Evolutionary conservation across 148 eudicot species (phyloP).

Genomic region (Heliosperma pusillum): DNA sequence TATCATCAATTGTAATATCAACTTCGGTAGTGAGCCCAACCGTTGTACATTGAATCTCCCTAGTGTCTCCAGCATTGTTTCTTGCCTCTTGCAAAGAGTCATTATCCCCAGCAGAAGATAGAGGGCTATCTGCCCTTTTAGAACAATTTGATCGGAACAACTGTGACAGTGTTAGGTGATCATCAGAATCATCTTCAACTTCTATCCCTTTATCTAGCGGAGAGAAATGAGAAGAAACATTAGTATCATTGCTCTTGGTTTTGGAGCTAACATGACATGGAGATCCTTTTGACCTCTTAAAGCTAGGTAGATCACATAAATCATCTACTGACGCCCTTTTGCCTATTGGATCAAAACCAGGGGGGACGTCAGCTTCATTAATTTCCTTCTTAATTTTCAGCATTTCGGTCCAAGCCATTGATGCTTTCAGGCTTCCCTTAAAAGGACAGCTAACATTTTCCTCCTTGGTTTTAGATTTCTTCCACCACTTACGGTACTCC

Average conservation of each 20-base stretch:
- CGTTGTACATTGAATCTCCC: not conserved
- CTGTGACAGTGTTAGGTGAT: conserved; percentile 15
- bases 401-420: not conserved
- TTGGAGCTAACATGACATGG: not conserved
- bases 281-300: conserved; percentile 11
- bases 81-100: not conserved
- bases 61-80: not conserved
- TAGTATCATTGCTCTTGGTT: not conserved
- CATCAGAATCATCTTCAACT: conserved; percentile 17
- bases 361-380: conserved; percentile 28
- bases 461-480: conserved; percentile 2
- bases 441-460: not conserved
- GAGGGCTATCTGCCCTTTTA: not conserved
- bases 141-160: not conserved
- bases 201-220: not conserved
- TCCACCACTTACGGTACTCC: conserved; percentile 42
- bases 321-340: conserved; percentile 1
- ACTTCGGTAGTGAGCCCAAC: conserved; percentile 1
- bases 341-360: conserved; percentile 27
- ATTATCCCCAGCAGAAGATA: conserved; percentile 3
- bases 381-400: conserved; percentile 17
- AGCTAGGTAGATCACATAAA: conserved; percentile 9
- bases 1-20: conserved; percentile 4
- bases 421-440: not conserved
- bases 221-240: conserved; percentile 2